phyloP scores from a whole-genome alignment of 1,139 yeast genomes.

The Zygosaccharomyces sapae region DNA sequence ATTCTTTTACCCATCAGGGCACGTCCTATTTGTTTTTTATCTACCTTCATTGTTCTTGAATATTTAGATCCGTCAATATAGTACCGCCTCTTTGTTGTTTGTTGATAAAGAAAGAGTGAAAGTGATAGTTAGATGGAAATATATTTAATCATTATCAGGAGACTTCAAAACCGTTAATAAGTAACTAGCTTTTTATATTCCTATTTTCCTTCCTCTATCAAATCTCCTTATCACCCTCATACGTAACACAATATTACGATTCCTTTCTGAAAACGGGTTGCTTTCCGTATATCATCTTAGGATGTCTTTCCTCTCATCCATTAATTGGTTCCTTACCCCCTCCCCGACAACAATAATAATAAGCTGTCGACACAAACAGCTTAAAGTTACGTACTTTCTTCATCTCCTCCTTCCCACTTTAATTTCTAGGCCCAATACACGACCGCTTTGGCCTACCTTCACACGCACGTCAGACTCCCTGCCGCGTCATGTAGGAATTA shows the following conservation, averaged over 20 bases:
- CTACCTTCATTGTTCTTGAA: not conserved
- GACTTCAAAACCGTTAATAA: not conserved
- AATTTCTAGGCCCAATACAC: not conserved
- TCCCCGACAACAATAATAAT: not conserved
- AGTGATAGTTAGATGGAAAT: not conserved
- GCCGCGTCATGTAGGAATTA: constrained; percentile 1
- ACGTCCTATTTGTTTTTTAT: constrained; percentile 1
- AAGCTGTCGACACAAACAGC: not conserved
- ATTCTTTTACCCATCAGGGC: constrained; percentile 8
- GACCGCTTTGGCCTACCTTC: not conserved
- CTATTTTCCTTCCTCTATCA: not conserved
- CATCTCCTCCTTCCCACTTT: not conserved
- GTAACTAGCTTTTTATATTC: not conserved
- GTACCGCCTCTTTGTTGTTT: not conserved
- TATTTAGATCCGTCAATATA: not conserved
- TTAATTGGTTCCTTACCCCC: too few relatives aligned
- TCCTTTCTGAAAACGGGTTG: not conserved
- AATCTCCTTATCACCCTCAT: not conserved
- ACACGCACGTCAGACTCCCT: constrained; percentile 1
- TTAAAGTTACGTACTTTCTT: not conserved
- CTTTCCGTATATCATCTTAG: not conserved
- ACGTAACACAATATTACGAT: not conserved
- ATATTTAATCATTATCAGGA: not conserved
- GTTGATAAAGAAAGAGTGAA: too few relatives aligned
- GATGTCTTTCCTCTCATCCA: not conserved